Evolutionary conservation across 2,329 filamentous ascomycete species (phyloP).

Genomic region (Fusarium sp.): DNA sequence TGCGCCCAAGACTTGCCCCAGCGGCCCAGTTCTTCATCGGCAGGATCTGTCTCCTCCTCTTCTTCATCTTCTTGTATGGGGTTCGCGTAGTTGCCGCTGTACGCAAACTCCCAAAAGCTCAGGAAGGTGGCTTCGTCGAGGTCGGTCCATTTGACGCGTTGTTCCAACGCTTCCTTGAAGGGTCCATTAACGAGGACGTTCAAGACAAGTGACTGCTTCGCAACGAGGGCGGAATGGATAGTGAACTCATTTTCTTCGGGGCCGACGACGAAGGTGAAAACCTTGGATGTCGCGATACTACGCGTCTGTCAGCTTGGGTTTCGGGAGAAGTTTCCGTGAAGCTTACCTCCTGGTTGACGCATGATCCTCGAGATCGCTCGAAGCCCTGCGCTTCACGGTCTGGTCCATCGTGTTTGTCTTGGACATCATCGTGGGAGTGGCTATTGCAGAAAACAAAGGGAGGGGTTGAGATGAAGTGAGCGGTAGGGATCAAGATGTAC

Average conservation of each 20-base stretch:
- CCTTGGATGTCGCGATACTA: background rate
- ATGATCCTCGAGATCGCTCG: rapidly evolving
- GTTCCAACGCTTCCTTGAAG: background rate
- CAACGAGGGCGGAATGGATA: rapidly evolving
- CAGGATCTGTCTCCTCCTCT: background rate
- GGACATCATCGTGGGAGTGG: rapidly evolving
- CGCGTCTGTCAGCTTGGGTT: background rate
- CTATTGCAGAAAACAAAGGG: rapidly evolving
- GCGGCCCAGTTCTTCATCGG: background rate
- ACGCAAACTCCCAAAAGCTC: background rate
- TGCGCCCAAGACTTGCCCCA: background rate
- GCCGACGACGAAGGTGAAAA: background rate
- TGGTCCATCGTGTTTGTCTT: background rate
- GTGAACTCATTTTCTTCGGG: rapidly evolving
- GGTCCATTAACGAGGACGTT: background rate
- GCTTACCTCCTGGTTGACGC: background rate
- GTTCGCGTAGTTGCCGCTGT: background rate
- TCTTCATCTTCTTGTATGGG: background rate
- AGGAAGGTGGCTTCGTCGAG: background rate
- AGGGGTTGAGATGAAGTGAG: background rate
- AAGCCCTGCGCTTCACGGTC: rapidly evolving
- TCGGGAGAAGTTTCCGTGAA: rapidly evolving
- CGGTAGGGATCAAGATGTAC: background rate
- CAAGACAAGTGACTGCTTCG: background rate
- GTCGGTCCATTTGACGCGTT: background rate